These are phyloP conservation scores for Amaranthus cruentus DNA, from an alignment of 148 eudicot genomes.

Conservation along the genomic window DNA sequence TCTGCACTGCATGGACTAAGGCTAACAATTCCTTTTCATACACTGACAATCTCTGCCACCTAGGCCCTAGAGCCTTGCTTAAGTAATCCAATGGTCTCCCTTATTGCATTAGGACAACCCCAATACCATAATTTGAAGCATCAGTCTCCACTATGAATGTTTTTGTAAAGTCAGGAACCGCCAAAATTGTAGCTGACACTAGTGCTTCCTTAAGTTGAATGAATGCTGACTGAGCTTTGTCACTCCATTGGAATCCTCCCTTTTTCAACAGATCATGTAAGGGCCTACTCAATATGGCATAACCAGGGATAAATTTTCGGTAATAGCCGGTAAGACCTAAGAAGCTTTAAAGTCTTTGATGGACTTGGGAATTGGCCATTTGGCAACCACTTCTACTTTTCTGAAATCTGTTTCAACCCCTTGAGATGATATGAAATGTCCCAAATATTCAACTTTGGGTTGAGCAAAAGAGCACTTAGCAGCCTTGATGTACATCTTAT, in stretches of 20 bases:
- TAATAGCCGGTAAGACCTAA: no score
- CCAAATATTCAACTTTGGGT: background rate
- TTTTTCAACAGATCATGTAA: background rate
- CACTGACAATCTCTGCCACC: background rate
- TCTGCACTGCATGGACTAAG: background rate
- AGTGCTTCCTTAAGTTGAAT: no score
- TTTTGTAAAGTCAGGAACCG: background rate
- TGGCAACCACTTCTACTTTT: no score
- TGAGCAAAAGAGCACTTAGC: background rate
- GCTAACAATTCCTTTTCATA: background rate
- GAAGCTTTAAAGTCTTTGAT: no score
- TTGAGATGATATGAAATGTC: no score
- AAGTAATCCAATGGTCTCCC: background rate
- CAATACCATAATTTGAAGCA: background rate
- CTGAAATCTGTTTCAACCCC: no score
- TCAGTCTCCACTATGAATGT: background rate
- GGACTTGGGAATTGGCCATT: no score
- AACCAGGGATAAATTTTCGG: no score
- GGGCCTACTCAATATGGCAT: background rate
- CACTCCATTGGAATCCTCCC: background rate
- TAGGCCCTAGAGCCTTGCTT: background rate
- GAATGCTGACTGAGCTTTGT: no score
- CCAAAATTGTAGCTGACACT: no score
- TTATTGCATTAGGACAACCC: background rate
- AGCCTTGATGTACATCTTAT: background rate